A percentile compares a stretch with the other conserved stretches of the same genome.
Conservation (phyloP, 176 grass and related monocot species). For the Triticum urartu region DNA sequence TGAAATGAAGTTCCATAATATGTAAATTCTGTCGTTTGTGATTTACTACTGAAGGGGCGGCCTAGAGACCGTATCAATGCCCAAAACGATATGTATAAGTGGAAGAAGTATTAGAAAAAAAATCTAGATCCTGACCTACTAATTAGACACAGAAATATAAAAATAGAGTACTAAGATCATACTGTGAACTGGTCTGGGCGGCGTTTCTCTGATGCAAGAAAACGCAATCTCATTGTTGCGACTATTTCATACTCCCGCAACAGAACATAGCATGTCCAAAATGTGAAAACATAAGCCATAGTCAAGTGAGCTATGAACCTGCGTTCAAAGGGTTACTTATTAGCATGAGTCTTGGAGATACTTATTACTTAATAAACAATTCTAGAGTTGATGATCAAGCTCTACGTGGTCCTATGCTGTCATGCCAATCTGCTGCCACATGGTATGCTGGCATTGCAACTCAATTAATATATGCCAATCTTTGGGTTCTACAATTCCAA, state of each 20-base stretch:
- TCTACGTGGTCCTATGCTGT: not conserved
- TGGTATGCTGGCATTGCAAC: not conserved
- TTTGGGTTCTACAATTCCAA: not conserved
- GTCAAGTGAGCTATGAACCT: slow-evolving; percentile 80
- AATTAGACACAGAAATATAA: slow-evolving; percentile 7
- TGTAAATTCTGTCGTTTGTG: not conserved
- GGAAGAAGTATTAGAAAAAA: not conserved
- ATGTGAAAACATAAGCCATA: slow-evolving; percentile 94
- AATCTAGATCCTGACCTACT: slow-evolving; percentile 13
- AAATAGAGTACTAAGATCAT: slow-evolving; percentile 39
- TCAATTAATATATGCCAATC: not conserved
- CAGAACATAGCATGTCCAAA: slow-evolving; percentile 96
- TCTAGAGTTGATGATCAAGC: slow-evolving; percentile 2
- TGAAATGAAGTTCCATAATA: not conserved
- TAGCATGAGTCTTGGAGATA: not conserved
- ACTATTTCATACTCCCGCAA: slow-evolving; percentile 81
- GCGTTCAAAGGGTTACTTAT: slow-evolving; percentile 32
- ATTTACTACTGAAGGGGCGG: not conserved
- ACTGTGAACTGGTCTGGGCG: slow-evolving; percentile 96
- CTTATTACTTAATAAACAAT: slow-evolving; percentile 5
- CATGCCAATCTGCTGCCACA: not conserved
- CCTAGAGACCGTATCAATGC: not conserved
- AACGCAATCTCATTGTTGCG: slow-evolving; percentile 79
- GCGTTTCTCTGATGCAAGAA: slow-evolving; percentile 89
- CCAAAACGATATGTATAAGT: not conserved